Evolutionary conservation across 2,329 filamentous ascomycete genomes (phyloP).

Genomic region (Aspergillus texensis): DNA sequence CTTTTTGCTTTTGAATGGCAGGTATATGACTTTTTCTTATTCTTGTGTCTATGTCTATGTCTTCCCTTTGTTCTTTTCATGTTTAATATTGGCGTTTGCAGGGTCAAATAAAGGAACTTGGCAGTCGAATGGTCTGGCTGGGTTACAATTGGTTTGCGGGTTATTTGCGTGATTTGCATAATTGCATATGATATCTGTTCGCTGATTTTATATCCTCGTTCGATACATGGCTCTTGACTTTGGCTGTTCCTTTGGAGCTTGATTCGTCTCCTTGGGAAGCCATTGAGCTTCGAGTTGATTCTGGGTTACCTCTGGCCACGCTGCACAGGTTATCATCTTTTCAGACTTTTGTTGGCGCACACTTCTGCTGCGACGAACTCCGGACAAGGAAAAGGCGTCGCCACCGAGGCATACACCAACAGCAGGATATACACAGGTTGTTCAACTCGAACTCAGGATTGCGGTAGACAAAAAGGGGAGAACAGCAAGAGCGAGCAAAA

Average conservation of each 20-base stretch:
- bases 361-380: neutral
- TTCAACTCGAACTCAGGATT: neutral
- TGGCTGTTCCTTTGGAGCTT: constrained; percentile 6
- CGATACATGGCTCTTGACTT: constrained; percentile 13
- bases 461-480: constrained; percentile 7
- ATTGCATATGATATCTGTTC: constrained; percentile 20
- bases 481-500: constrained; percentile 13
- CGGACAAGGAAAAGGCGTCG: neutral
- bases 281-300: constrained; percentile 6
- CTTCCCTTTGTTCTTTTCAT: constrained; percentile 13
- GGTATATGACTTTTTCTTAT: constrained; percentile 22
- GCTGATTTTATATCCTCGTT: constrained; percentile 12
- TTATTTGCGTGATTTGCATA: constrained; percentile 26
- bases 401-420: neutral
- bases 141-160: constrained; percentile 18
- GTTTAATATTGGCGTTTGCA: constrained; percentile 28
- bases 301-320: constrained; percentile 1
- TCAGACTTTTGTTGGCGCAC: neutral
- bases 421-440: neutral
- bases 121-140: constrained; percentile 20
- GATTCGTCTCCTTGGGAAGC: constrained; percentile 1
- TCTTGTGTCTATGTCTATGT: constrained; percentile 7
- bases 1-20: constrained; percentile 19
- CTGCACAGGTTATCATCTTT: constrained; percentile 7
- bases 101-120: constrained; percentile 24